Conservation (phyloP, 176 grass and related monocot species). For the Thinopyrum elongatum region DNA sequence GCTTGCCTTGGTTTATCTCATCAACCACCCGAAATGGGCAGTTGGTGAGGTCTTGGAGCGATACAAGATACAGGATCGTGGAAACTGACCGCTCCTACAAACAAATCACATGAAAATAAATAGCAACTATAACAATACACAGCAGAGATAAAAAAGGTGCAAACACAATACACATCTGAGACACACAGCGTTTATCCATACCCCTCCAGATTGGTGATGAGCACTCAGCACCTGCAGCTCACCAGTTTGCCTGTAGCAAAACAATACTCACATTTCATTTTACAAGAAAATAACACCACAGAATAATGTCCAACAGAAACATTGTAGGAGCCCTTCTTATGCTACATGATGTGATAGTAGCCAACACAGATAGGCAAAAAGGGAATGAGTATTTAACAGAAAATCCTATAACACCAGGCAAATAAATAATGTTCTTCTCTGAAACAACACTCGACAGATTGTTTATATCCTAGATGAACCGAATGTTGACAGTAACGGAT, state of each 20-base stretch:
- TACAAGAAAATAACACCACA: neutral
- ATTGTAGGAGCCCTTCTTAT: too few relatives aligned
- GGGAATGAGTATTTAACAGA: too few relatives aligned
- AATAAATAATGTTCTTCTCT: neutral
- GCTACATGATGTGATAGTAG: too few relatives aligned
- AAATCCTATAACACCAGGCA: neutral
- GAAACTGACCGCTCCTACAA: conserved; percentile 89
- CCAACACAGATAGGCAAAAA: too few relatives aligned
- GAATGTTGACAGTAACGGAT: neutral
- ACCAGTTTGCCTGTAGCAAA: conserved; percentile 82
- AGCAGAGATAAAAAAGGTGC: neutral
- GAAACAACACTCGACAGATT: neutral
- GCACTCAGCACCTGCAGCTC: conserved; percentile 91
- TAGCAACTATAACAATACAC: neutral
- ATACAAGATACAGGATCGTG: conserved; percentile 94
- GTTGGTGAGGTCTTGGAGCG: conserved; percentile 95
- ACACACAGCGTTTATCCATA: conserved; percentile 32
- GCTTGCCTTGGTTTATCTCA: conserved; percentile 95
- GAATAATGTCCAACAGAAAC: conserved; percentile 18
- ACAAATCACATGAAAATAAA: conserved; percentile 26
- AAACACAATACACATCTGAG: neutral
- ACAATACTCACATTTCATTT: neutral
- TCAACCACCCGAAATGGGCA: conserved; percentile 94
- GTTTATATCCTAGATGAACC: neutral
- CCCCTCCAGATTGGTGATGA: conserved; percentile 98